phyloP scores from a whole-genome alignment of 2,329 filamentous ascomycete species.

The Xylaria sp. region DNA sequence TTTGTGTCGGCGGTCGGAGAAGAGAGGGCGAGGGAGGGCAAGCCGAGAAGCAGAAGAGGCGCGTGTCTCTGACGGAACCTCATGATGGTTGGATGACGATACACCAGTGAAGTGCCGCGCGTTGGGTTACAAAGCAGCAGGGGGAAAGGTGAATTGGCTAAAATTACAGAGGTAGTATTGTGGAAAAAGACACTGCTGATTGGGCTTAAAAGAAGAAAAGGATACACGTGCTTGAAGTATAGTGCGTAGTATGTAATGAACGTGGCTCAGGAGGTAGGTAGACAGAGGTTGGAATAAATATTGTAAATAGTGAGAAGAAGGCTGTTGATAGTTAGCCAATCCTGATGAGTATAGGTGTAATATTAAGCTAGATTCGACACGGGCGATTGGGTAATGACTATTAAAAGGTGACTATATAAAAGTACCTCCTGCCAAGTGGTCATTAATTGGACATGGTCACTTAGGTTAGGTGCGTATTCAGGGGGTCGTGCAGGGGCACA shows the following conservation, averaged over 20 bases:
- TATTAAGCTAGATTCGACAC: too few relatives aligned
- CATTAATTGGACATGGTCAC: slow-evolving; percentile 13
- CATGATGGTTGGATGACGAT: slow-evolving; percentile 42
- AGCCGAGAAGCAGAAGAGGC: slow-evolving; percentile 46
- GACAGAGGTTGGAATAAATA: not conserved
- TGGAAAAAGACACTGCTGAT: not conserved
- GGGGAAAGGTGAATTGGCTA: slow-evolving; percentile 21
- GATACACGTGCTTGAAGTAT: slow-evolving; percentile 13
- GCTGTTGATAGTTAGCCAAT: slow-evolving; percentile 12
- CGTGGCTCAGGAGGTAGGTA: slow-evolving; percentile 10
- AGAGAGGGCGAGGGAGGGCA: slow-evolving; percentile 46
- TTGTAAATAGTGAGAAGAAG: slow-evolving; percentile 10
- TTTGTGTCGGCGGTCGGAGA: slow-evolving; percentile 40
- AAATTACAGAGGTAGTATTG: slow-evolving; percentile 4
- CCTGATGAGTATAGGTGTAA: not conserved
- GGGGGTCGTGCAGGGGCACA: not conserved
- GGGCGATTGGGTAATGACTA: not conserved
- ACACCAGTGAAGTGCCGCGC: not conserved
- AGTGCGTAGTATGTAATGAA: slow-evolving; percentile 23
- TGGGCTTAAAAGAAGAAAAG: slow-evolving; percentile 1
- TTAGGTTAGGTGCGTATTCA: not conserved
- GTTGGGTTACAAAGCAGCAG: slow-evolving; percentile 10
- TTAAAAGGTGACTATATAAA: slow-evolving; percentile 23
- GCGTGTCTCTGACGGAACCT: slow-evolving; percentile 45
- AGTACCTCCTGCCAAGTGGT: slow-evolving; percentile 27